Percentiles rank a stretch among this genome's conserved stretches.
Conservation (phyloP, 2,329 filamentous ascomycete species). For the Penicillium sp. region DNA sequence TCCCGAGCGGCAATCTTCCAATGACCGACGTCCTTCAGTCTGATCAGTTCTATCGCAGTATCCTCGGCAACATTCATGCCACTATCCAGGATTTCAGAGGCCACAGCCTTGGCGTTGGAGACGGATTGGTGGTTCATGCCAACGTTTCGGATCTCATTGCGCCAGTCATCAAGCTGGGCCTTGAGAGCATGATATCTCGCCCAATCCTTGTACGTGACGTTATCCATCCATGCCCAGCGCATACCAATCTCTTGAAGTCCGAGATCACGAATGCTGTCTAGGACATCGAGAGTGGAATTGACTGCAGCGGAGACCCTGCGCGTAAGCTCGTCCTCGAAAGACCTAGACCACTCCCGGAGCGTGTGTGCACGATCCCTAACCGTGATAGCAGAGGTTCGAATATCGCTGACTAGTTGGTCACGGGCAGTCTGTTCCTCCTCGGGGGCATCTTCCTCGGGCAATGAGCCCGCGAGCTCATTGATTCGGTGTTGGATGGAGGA, state of each 20-base stretch:
- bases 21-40: conserved; percentile 79
- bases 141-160: conserved; percentile 75
- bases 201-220: conserved; percentile 97
- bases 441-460: conserved; percentile 64
- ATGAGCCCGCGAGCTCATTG: conserved; percentile 54
- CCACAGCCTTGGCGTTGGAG: conserved; percentile 67
- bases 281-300: conserved; percentile 78
- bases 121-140: conserved; percentile 76
- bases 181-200: conserved; percentile 89
- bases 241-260: conserved; percentile 91
- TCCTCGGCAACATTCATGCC: conserved; percentile 80
- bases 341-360: conserved; percentile 75
- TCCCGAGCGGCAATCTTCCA: conserved; percentile 84
- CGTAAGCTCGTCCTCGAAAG: conserved; percentile 71
- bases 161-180: conserved; percentile 81
- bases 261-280: conserved; percentile 80
- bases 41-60: conserved; percentile 77
- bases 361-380: conserved; percentile 79
- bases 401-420: conserved; percentile 57
- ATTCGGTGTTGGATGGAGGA: conserved; percentile 70
- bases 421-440: conserved; percentile 57
- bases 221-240: conserved; percentile 93
- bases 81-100: conserved; percentile 71
- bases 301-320: conserved; percentile 71
- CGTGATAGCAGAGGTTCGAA: conserved; percentile 70